Percentiles rank a stretch among this genome's conserved stretches.
These are phyloP conservation scores for Seiridium unicorne DNA, from an alignment of 2,329 filamentous ascomycete genomes.

Conservation along the genomic window DNA sequence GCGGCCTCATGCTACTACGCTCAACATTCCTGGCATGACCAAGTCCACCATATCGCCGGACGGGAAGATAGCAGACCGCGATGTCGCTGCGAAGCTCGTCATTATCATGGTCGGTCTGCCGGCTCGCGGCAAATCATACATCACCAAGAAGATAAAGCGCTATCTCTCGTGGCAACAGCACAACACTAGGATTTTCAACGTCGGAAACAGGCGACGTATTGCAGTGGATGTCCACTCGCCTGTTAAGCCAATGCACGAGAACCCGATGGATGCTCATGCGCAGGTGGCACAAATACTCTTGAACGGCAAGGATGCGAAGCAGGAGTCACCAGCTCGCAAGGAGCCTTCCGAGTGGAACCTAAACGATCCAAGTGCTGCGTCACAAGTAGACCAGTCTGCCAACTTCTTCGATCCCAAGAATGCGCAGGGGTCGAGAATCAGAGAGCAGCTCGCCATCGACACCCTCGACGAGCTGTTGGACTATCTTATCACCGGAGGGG, in stretches of 20 bases:
- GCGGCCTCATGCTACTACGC: conserved; percentile 82
- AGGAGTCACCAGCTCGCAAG: conserved; percentile 25
- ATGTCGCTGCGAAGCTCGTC: conserved; percentile 94
- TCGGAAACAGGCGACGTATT: conserved; percentile 84
- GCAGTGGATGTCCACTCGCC: conserved; percentile 58
- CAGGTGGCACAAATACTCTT: conserved; percentile 57
- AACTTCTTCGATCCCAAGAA: conserved; percentile 94
- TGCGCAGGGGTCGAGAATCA: conserved; percentile 73
- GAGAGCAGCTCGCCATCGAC: conserved; percentile 89
- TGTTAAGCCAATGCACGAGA: conserved; percentile 30
- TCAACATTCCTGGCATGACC: conserved; percentile 96
- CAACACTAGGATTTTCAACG: conserved; percentile 94
- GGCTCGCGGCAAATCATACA: conserved; percentile 95
- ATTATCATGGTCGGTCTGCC: conserved; percentile 98
- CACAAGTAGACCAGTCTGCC: conserved; percentile 78
- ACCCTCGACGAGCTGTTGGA: conserved; percentile 90
- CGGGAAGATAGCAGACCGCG: conserved; percentile 86
- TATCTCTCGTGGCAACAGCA: conserved; percentile 98
- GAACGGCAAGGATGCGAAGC: conserved; percentile 42
- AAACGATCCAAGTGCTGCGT: conserved; percentile 27
- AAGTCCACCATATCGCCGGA: conserved; percentile 94
- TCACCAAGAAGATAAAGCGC: conserved; percentile 94
- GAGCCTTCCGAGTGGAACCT: conserved; percentile 39
- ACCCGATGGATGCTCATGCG: conserved; percentile 42
- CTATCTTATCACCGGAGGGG: conserved; percentile 78